A percentile compares a stretch with the other conserved stretches of the same genome.
Evolutionary conservation across 1,284 basidiomycete genomes (phyloP).

Genomic region (Trametes versicolor): DNA sequence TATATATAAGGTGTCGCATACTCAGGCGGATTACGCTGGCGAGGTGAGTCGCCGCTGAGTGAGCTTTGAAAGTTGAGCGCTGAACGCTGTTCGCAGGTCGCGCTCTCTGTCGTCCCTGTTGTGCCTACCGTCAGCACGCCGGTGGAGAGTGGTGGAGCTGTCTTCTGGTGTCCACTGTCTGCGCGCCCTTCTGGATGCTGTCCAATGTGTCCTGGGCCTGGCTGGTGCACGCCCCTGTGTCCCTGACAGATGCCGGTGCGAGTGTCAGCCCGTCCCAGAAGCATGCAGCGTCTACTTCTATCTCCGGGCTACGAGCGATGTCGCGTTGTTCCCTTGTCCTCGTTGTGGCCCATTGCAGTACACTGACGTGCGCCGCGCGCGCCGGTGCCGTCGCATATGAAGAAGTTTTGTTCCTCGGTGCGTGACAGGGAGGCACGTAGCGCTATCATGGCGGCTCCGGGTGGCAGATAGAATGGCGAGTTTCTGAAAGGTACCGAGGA

Average conservation of each 20-base stretch:
- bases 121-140: conserved; percentile 13
- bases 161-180: not conserved
- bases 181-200: not conserved
- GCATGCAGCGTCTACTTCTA: not conserved
- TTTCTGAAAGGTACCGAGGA: not conserved
- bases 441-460: not conserved
- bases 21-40: not conserved
- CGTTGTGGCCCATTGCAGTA: not conserved
- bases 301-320: not conserved
- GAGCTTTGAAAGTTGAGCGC: not conserved
- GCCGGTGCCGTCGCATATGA: not conserved
- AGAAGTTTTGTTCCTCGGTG: not conserved
- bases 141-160: no score
- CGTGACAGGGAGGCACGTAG: not conserved
- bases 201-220: conserved; percentile 6
- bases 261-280: not conserved
- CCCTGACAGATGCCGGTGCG: conserved; percentile 11
- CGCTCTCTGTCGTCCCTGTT: not conserved
- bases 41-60: not conserved
- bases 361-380: not conserved
- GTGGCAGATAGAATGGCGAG: not conserved
- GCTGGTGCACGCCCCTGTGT: conserved; percentile 6
- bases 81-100: not conserved
- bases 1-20: not conserved
- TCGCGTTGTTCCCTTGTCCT: not conserved